A percentile compares a stretch with the other conserved stretches of the same genome.
Conservation (phyloP, 805 yeast species). For the Hanseniaspora jakobsenii region DNA sequence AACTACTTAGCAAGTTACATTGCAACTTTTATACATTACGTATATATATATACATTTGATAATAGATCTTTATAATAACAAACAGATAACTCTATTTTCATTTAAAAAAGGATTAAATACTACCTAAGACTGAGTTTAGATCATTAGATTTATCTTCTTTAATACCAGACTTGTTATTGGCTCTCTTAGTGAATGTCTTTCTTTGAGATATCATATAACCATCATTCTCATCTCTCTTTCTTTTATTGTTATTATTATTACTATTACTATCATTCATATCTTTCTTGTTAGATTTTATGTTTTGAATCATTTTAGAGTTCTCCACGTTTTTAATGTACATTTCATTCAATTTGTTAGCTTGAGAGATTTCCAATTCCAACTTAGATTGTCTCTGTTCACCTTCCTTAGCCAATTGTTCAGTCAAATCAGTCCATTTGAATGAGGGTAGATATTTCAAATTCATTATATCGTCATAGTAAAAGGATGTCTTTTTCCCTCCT, state of each 20-base stretch:
- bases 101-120: background rate
- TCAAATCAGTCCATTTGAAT: conserved; percentile 90
- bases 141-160: conserved; percentile 35
- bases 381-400: conserved; percentile 80
- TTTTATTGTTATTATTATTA: too few species aligned
- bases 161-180: conserved; percentile 42
- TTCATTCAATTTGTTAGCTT: conserved; percentile 77
- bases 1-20: too few species aligned
- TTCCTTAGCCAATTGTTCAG: conserved; percentile 85
- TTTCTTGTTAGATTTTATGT: conserved; percentile 39
- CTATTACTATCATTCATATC: too few species aligned
- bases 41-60: too few species aligned
- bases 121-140: conserved; percentile 32
- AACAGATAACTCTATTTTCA: background rate
- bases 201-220: conserved; percentile 51
- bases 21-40: conserved; percentile 90
- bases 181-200: conserved; percentile 52
- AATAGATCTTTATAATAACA: background rate
- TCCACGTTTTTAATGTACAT: conserved; percentile 75
- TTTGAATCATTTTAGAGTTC: conserved; percentile 64
- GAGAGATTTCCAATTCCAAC: conserved; percentile 76
- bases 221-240: conserved; percentile 24
- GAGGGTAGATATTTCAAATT: conserved; percentile 81
- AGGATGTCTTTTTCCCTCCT: conserved; percentile 86
- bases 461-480: conserved; percentile 87